A percentile compares a stretch with the other conserved stretches of the same genome.
These are phyloP conservation scores for Salix caprea DNA, from an alignment of 345 rosid genomes.

Conservation along the genomic window DNA sequence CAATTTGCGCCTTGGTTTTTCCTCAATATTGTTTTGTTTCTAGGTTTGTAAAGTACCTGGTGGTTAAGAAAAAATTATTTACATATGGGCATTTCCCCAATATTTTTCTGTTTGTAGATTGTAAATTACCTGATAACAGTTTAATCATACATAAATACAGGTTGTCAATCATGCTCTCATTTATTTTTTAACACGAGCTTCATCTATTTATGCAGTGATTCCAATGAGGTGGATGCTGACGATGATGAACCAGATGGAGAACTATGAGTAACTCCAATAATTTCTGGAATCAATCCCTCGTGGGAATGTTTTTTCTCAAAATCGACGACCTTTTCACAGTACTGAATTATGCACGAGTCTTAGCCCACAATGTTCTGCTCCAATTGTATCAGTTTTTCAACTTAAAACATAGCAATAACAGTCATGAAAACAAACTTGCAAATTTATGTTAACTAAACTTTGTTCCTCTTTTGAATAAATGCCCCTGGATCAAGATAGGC, in stretches of 20 bases:
- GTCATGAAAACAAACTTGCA: background rate
- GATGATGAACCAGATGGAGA: conserved; percentile 34
- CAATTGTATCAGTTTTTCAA: background rate
- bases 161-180: background rate
- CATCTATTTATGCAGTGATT: conserved; percentile 27
- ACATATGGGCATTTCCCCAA: background rate
- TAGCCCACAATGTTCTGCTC: background rate
- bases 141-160: background rate
- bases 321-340: background rate
- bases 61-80: background rate
- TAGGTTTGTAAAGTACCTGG: background rate
- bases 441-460: background rate
- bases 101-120: background rate
- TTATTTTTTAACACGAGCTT: background rate
- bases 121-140: background rate
- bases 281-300: background rate
- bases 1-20: background rate
- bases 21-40: background rate
- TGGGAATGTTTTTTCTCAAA: background rate
- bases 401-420: background rate
- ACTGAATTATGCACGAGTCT: background rate
- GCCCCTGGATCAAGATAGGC: background rate
- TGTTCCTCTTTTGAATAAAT: background rate
- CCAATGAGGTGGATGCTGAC: background rate
- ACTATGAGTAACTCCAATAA: conserved; percentile 22